Evolutionary conservation across 2,329 filamentous ascomycete species (phyloP).

Genomic region (Talaromyces sp.): DNA sequence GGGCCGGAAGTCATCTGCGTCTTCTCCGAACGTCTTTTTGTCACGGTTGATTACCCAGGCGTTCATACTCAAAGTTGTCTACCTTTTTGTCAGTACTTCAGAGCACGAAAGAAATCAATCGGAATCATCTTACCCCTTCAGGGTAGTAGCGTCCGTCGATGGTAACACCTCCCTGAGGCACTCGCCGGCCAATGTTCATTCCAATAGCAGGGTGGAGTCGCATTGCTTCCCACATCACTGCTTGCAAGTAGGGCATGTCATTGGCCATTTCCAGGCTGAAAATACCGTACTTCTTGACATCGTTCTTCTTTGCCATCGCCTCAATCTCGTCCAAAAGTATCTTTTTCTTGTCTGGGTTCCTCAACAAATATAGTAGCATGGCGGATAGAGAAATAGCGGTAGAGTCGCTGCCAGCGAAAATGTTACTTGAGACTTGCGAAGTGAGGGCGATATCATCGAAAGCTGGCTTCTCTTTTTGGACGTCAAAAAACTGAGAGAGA

Average conservation of each 20-base stretch:
- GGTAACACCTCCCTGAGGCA: slow-evolving; percentile 13
- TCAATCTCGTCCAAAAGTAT: slow-evolving; percentile 32
- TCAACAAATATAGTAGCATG: slow-evolving; percentile 34
- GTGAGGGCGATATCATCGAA: slow-evolving; percentile 32
- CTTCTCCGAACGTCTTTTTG: slow-evolving; percentile 8
- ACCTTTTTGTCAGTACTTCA: neutral
- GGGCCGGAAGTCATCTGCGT: slow-evolving; percentile 6
- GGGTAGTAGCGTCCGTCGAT: slow-evolving; percentile 13
- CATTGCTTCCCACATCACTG: slow-evolving; percentile 15
- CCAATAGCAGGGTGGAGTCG: slow-evolving; percentile 15
- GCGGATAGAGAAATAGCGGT: slow-evolving; percentile 35
- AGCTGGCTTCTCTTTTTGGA: slow-evolving; percentile 30
- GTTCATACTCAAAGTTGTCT: slow-evolving; percentile 4
- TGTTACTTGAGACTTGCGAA: slow-evolving; percentile 31
- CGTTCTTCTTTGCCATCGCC: slow-evolving; percentile 13
- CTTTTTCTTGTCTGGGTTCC: slow-evolving; percentile 22
- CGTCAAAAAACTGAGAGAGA: slow-evolving; percentile 29
- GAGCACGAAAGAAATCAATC: neutral
- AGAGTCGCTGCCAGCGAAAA: slow-evolving; percentile 40
- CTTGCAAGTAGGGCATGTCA: slow-evolving; percentile 26
- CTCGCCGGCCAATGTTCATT: slow-evolving; percentile 11
- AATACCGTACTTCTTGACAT: slow-evolving; percentile 15
- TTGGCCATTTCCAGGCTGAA: slow-evolving; percentile 24
- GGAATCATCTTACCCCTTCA: slow-evolving; percentile 10
- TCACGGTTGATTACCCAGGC: slow-evolving; percentile 7